These are phyloP conservation scores for Fragosphaeria purpurea DNA, from an alignment of 2,329 filamentous ascomycete genomes.

Conservation along the genomic window DNA sequence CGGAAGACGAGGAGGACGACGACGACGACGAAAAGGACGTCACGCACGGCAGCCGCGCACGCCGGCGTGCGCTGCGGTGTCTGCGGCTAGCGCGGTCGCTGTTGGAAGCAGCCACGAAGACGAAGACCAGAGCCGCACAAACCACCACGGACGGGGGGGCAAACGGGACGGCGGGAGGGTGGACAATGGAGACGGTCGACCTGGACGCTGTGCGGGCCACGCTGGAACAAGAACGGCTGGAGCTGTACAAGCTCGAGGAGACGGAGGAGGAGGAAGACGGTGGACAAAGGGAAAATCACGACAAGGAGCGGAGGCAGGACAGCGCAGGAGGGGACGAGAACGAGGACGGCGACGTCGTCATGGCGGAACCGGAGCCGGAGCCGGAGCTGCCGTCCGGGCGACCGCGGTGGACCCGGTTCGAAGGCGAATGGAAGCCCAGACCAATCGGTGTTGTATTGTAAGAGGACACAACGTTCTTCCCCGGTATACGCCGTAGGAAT, in stretches of 20 bases:
- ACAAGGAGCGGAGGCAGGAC: conserved; percentile 5
- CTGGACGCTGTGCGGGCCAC: conserved; percentile 7
- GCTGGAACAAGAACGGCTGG: conserved; percentile 5
- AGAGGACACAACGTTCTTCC: too few species aligned
- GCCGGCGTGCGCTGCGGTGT: conserved; percentile 17
- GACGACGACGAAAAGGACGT: background rate
- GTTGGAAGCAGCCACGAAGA: conserved; percentile 7
- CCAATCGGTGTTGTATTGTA: conserved; percentile 45
- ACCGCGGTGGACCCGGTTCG: conserved; percentile 38
- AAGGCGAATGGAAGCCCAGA: conserved; percentile 45
- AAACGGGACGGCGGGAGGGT: background rate
- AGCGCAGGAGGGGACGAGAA: conserved; percentile 11
- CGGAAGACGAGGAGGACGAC: too few species aligned
- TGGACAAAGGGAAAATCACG: background rate
- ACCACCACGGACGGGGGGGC: background rate
- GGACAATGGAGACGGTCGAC: conserved; percentile 7
- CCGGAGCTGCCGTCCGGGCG: conserved; percentile 18
- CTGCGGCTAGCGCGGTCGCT: conserved; percentile 17
- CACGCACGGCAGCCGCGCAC: conserved; percentile 9
- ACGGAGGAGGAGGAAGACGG: background rate
- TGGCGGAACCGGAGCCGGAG: conserved; percentile 5
- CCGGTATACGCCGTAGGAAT: too few species aligned
- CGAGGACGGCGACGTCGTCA: conserved; percentile 16
- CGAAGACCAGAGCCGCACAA: background rate
- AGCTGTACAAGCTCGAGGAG: background rate